These are phyloP conservation scores for Plenodomus biglobosus DNA, from an alignment of 2,329 filamentous ascomycete species.

Conservation along the genomic window DNA sequence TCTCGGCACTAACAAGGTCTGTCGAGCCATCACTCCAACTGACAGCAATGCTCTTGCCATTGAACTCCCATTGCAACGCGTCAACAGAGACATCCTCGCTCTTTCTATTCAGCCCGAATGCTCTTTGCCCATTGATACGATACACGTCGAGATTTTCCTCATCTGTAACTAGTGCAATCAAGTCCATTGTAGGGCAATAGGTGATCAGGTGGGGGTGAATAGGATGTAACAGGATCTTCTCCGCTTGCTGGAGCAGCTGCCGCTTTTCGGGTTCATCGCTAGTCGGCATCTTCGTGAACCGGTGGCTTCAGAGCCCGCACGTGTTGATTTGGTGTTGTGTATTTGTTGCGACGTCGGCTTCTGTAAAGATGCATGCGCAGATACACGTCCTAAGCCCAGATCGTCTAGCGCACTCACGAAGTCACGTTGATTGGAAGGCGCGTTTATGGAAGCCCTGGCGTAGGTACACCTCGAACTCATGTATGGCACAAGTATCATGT, in stretches of 20 bases:
- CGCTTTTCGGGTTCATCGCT: slow-evolving; percentile 4
- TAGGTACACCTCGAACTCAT: no score
- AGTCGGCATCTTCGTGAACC: slow-evolving; percentile 7
- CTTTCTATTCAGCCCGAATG: slow-evolving; percentile 57
- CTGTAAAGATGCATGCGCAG: slow-evolving; percentile 6
- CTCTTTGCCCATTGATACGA: slow-evolving; percentile 73
- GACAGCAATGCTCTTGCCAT: slow-evolving; percentile 73
- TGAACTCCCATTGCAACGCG: slow-evolving; percentile 51
- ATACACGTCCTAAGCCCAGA: slow-evolving; percentile 19
- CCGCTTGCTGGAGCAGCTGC: slow-evolving; percentile 43
- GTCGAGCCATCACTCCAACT: slow-evolving; percentile 81
- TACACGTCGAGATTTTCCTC: slow-evolving; percentile 73
- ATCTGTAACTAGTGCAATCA: slow-evolving; percentile 72
- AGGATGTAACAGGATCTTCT: slow-evolving; percentile 48
- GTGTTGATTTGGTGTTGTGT: not conserved
- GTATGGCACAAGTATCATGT: not conserved
- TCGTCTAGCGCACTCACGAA: slow-evolving; percentile 25
- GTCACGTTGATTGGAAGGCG: slow-evolving; percentile 21
- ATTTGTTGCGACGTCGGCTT: slow-evolving; percentile 13
- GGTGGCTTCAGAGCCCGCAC: slow-evolving; percentile 11
- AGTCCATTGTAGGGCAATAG: slow-evolving; percentile 82
- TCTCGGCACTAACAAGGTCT: slow-evolving; percentile 76
- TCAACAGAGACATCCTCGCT: slow-evolving; percentile 39
- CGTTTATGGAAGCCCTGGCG: not conserved
- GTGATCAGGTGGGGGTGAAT: slow-evolving; percentile 63